Conservation (phyloP, 2,329 filamentous ascomycete species). For the Aspergillus viridinutans region DNA sequence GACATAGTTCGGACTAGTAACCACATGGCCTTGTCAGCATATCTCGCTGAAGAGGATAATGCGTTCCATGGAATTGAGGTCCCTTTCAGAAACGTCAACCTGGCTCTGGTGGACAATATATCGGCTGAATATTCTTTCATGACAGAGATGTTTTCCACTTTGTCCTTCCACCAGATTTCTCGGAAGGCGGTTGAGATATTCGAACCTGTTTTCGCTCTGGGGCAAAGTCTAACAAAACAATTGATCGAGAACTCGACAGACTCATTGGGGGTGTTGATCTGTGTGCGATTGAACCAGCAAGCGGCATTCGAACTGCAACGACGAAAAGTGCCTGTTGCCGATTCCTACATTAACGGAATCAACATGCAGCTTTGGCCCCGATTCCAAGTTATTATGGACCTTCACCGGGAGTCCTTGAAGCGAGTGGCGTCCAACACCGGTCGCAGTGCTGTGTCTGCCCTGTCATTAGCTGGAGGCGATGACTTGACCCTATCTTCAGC, state of each 20-base stretch:
- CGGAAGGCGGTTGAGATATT: conserved; percentile 85
- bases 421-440: conserved; percentile 48
- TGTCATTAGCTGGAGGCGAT: conserved; percentile 50
- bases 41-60: conserved; percentile 87
- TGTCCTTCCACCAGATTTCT: conserved; percentile 71
- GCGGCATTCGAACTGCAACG: conserved; percentile 91
- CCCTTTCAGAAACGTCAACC: conserved; percentile 90
- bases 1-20: conserved; percentile 73
- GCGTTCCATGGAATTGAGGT: conserved; percentile 81
- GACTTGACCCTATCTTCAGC: conserved; percentile 51
- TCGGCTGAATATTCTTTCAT: conserved; percentile 94
- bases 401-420: conserved; percentile 83
- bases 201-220: conserved; percentile 81
- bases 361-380: conserved; percentile 96
- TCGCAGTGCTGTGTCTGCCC: conserved; percentile 49
- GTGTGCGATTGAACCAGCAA: conserved; percentile 88
- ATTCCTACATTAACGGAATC: conserved; percentile 89
- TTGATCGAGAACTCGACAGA: conserved; percentile 76
- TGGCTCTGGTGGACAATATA: conserved; percentile 88
- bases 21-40: conserved; percentile 75
- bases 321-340: conserved; percentile 80
- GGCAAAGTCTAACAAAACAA: conserved; percentile 69
- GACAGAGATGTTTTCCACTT: conserved; percentile 79
- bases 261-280: conserved; percentile 81
- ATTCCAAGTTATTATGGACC: conserved; percentile 89